Percentiles rank a stretch among this genome's conserved stretches.
These are phyloP conservation scores for Leccinellum albellum DNA, from an alignment of 768 basidiomycete species.

Conservation along the genomic window DNA sequence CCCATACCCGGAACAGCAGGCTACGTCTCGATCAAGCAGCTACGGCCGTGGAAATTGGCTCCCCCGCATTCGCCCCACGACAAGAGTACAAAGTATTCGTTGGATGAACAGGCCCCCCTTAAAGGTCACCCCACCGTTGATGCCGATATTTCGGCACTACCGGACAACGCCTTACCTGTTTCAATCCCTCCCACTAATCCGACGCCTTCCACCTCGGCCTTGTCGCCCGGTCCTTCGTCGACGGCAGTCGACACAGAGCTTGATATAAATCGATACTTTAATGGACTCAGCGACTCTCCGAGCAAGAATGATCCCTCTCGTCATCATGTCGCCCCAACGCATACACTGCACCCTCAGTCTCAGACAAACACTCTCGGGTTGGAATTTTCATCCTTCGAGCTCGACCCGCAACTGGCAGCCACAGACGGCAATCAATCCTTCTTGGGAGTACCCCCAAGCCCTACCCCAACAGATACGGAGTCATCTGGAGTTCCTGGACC, in stretches of 20 bases:
- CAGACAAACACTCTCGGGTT: constrained; percentile 1
- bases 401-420: constrained; percentile 6
- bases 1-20: constrained; percentile 6
- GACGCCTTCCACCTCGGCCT: not conserved
- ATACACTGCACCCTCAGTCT: constrained; percentile 9
- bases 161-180: not conserved
- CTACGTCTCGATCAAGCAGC: constrained; percentile 7
- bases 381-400: constrained; percentile 4
- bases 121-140: not conserved
- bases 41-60: constrained; percentile 17
- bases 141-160: not conserved
- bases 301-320: constrained; percentile 5
- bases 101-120: not conserved
- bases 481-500: not conserved
- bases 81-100: not conserved
- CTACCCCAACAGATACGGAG: constrained; percentile 1
- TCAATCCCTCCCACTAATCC: not conserved
- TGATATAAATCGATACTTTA: constrained; percentile 28
- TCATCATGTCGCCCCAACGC: not conserved
- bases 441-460: constrained; percentile 28
- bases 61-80: not conserved
- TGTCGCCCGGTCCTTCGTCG: not conserved
- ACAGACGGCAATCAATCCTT: constrained; percentile 16
- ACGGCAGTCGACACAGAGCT: constrained; percentile 11
- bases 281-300: constrained; percentile 24